phyloP scores from a whole-genome alignment of 208 protist genomes.

The Paratrypanosoma confusum region DNA sequence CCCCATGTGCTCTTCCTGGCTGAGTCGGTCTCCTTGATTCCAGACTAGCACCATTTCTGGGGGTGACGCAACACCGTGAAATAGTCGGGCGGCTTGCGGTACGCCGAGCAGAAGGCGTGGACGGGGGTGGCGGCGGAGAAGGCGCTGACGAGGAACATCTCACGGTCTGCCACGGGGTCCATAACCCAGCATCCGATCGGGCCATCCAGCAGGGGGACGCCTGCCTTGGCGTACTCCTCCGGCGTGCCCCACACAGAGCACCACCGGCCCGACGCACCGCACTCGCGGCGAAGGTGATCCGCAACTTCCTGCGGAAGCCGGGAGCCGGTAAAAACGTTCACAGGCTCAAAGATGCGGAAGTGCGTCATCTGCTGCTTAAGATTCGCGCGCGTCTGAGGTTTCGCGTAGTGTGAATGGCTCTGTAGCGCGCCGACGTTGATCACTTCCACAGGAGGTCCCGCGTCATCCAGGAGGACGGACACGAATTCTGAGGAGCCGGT shows the following conservation, averaged over 20 bases:
- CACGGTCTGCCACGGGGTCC: too few species aligned
- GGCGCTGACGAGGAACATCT: too few species aligned
- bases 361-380: not conserved
- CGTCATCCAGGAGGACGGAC: not conserved
- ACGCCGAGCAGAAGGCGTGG: too few species aligned
- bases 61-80: too few species aligned
- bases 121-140: too few species aligned
- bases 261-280: conserved; percentile 28
- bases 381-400: too few species aligned
- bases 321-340: conserved; percentile 31
- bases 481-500: conserved; percentile 1
- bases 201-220: conserved; percentile 18
- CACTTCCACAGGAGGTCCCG: conserved; percentile 8
- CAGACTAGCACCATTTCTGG: too few species aligned
- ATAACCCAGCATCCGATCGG: conserved; percentile 45
- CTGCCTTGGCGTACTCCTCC: conserved; percentile 28
- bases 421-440: conserved; percentile 7
- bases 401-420: too few species aligned
- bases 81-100: too few species aligned
- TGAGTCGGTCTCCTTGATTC: too few species aligned
- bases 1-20: too few species aligned
- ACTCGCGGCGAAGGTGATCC: conserved; percentile 28
- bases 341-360: conserved; percentile 37
- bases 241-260: conserved; percentile 57
- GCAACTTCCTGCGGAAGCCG: conserved; percentile 19